Evolutionary conservation across 2,329 filamentous ascomycete species (phyloP).

Genomic region (Apiospora aurea): DNA sequence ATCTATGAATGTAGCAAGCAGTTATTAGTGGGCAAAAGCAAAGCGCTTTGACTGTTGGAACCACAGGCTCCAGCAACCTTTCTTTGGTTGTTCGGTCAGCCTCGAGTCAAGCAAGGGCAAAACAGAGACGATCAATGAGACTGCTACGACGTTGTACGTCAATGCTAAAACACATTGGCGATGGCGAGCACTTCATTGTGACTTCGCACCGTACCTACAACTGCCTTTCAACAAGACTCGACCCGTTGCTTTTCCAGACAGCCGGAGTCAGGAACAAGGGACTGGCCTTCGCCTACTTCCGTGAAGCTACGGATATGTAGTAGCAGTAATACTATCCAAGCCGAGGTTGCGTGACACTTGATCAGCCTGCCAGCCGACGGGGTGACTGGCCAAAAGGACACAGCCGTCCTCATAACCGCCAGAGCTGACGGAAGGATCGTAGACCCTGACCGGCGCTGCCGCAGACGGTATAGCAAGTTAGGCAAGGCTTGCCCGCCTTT

Average conservation of each 20-base stretch:
- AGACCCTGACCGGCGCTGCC: slow-evolving; percentile 13
- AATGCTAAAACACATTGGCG: slow-evolving; percentile 14
- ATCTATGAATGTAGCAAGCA: not conserved
- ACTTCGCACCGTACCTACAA: slow-evolving; percentile 8
- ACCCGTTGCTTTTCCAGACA: slow-evolving; percentile 5
- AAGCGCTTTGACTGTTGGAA: slow-evolving; percentile 6
- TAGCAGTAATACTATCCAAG: not conserved
- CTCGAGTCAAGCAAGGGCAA: slow-evolving; percentile 18
- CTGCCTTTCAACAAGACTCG: not conserved
- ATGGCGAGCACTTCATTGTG: not conserved
- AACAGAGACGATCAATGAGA: slow-evolving; percentile 11
- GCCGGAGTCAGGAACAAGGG: not conserved
- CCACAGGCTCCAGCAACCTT: slow-evolving; percentile 2
- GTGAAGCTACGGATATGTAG: not conserved
- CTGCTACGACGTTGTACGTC: slow-evolving; percentile 9
- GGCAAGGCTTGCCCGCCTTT: not conserved
- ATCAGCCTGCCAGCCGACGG: not conserved
- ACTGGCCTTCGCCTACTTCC: not conserved
- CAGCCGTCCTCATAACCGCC: slow-evolving; percentile 12
- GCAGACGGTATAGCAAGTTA: not conserved
- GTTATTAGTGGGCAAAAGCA: not conserved
- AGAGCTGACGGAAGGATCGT: not conserved
- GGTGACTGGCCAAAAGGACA: not conserved
- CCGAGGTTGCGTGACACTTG: slow-evolving; percentile 2
- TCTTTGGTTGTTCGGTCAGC: slow-evolving; percentile 18